Evolutionary conservation across 441 rosid genomes (phyloP), one percentile per base, ranked within the genome.

Genomic region (Manihot esculenta): DNA sequence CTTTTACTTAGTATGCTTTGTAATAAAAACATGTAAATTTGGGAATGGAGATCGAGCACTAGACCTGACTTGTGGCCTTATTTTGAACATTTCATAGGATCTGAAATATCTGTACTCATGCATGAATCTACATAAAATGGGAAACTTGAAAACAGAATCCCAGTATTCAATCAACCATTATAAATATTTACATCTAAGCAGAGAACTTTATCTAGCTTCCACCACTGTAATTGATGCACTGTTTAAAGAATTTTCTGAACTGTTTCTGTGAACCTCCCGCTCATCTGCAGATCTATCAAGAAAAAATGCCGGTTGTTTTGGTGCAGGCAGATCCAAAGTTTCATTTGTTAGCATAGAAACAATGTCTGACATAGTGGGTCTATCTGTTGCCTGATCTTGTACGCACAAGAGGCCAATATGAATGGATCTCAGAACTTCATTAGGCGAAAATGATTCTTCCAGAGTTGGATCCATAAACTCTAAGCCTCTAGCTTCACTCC

Each of bases 131-230:
- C 18, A 20, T 18, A 6, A 8, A 60, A 33, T 15, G 47, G 2
- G 35, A 60, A 35, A 1, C 2, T 60, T 30, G 23, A 41, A 15
- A 27, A 58, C 62, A 27, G 33, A 18, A 60, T 60, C 24, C 38
- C 64, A 60, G 3, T 60, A 17, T 7, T 33, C 23, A 24, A 33
- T 60, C 47, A 30, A 60, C n/a, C 9, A 8, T 60, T 18, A 23
- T 30, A 23, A 57, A 33, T 18, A 10, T 33, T 60, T 35, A 35
- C 45, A 60, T 60, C 23, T 42, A 24, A n/a, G n/a, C n/a, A n/a
- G n/a, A n/a, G n/a, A 7, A 44, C 5, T 27, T 63, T 48, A 70
- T 62, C 75, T 66, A 13, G 72, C 72, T 71, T 66, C 75, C 72
- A 71, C 45, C 6, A 3, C 68, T 20, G 79, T 41, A n/a, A 77